Evolutionary conservation across 495 filamentous ascomycete species (phyloP).

Genomic region (Neurospora tetraspora): DNA sequence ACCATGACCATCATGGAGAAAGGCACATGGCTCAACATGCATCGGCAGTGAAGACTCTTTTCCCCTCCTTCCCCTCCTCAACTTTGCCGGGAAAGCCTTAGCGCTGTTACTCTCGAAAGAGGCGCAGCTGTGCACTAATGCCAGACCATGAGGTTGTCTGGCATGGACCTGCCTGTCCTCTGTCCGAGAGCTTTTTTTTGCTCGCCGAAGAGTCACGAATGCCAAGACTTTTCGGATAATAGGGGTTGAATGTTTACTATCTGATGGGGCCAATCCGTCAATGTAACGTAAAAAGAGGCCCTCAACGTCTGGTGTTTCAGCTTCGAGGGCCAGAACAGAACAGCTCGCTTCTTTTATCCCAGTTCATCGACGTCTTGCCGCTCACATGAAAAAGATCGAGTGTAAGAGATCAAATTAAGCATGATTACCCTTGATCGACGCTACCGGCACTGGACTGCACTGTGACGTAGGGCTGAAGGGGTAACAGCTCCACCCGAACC

Average conservation of each 20-base stretch:
- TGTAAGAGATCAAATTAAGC: neutral
- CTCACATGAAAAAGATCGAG: neutral
- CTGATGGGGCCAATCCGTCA: neutral
- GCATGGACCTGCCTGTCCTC: neutral
- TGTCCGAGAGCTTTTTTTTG: neutral
- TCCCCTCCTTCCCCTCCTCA: neutral
- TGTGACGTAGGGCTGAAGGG: slow-evolving; percentile 5
- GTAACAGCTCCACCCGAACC: neutral
- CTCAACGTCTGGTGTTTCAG: neutral
- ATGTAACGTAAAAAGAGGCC: neutral
- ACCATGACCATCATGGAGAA: neutral
- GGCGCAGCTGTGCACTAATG: neutral
- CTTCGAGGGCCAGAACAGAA: neutral
- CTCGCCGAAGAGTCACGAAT: neutral
- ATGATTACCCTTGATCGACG: slow-evolving; percentile 3
- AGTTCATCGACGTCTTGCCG: neutral
- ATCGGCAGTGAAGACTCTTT: neutral
- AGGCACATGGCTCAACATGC: neutral
- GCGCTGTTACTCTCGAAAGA: neutral
- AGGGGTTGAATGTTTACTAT: neutral
- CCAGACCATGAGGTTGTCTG: neutral
- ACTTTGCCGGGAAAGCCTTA: neutral
- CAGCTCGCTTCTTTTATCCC: neutral
- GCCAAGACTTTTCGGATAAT: neutral
- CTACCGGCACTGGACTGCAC: slow-evolving; percentile 1